Percentiles rank a stretch among this genome's conserved stretches.
These are phyloP conservation scores for Iberis amara DNA, from an alignment of 441 rosid genomes.

Conservation along the genomic window DNA sequence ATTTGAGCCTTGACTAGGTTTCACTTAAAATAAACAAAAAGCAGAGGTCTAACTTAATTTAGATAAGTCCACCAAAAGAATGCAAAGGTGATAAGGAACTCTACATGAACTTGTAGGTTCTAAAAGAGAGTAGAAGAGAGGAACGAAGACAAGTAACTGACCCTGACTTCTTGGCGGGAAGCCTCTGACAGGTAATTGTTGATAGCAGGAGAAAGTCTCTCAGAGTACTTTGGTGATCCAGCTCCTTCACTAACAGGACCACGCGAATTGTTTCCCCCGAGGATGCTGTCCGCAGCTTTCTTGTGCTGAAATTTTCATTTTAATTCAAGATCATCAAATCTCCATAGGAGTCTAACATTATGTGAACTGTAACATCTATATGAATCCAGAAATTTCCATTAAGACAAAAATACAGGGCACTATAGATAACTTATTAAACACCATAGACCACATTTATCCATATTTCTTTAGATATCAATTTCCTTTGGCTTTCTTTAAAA, in stretches of 20 bases:
- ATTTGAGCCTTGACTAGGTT: slow-evolving; percentile 10
- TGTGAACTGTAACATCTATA: not conserved
- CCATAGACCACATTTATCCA: slow-evolving; percentile 8
- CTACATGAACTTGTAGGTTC: slow-evolving; percentile 13
- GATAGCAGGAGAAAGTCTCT: slow-evolving; percentile 93
- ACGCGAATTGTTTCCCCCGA: slow-evolving; percentile 85
- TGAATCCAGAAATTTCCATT: slow-evolving; percentile 2
- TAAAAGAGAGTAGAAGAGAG: slow-evolving; percentile 2
- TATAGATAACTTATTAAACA: slow-evolving; percentile 8
- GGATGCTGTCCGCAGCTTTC: slow-evolving; percentile 87
- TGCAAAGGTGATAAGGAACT: not conserved
- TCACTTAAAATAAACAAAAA: slow-evolving; percentile 7
- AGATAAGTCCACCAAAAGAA: slow-evolving; percentile 12
- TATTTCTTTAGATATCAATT: slow-evolving; percentile 9
- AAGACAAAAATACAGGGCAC: not conserved
- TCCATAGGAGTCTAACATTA: slow-evolving; percentile 6
- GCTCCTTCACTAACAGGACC: slow-evolving; percentile 80
- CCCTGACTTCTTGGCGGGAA: slow-evolving; percentile 96
- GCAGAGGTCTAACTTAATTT: slow-evolving; percentile 12
- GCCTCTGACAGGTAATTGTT: slow-evolving; percentile 95
- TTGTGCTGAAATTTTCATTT: slow-evolving; percentile 58
- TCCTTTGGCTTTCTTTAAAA: slow-evolving; percentile 8
- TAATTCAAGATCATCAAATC: slow-evolving; percentile 3
- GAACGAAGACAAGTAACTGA: slow-evolving; percentile 37
- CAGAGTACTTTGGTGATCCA: slow-evolving; percentile 93